Evolutionary conservation across 192 early-diverging fungal genomes (phyloP).

Genomic region (Coemansia erecta): DNA sequence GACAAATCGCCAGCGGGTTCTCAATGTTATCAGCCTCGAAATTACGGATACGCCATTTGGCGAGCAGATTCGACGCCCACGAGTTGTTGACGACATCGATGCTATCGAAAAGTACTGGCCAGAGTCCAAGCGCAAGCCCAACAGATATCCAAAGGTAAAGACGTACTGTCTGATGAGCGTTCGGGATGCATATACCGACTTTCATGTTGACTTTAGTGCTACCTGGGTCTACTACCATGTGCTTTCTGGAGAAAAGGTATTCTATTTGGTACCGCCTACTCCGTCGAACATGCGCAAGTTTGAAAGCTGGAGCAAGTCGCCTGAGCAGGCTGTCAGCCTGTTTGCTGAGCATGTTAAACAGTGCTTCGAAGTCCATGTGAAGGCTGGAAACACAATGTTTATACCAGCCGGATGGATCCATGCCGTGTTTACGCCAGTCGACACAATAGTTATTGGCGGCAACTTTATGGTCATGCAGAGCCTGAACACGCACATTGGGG

Average conservation of each 20-base stretch:
- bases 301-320: slow-evolving; percentile 84
- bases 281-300: slow-evolving; percentile 82
- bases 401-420: slow-evolving; percentile 98
- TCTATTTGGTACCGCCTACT: slow-evolving; percentile 88
- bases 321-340: slow-evolving; percentile 66
- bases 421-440: slow-evolving; percentile 83
- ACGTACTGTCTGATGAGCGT: slow-evolving; percentile 93
- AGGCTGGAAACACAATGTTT: slow-evolving; percentile 85
- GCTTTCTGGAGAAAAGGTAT: slow-evolving; percentile 78
- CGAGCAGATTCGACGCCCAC: slow-evolving; percentile 66
- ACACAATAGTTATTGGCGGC: slow-evolving; percentile 89
- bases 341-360: slow-evolving; percentile 81
- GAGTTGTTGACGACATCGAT: slow-evolving; percentile 81
- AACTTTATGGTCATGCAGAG: slow-evolving; percentile 81
- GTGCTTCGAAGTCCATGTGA: slow-evolving; percentile 72
- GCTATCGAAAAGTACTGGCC: slow-evolving; percentile 91
- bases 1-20: slow-evolving; percentile 63
- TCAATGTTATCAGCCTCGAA: slow-evolving; percentile 90
- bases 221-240: slow-evolving; percentile 91
- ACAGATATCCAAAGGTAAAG: slow-evolving; percentile 82
- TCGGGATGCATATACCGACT: slow-evolving; percentile 89
- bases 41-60: slow-evolving; percentile 73
- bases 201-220: slow-evolving; percentile 84
- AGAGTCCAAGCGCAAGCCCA: slow-evolving; percentile 51
- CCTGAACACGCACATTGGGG: slow-evolving; percentile 70